Evolutionary conservation across 768 basidiomycete species (phyloP), one percentile per base, ranked within the genome.

Genomic region (Leucogyrophana mollusca): DNA sequence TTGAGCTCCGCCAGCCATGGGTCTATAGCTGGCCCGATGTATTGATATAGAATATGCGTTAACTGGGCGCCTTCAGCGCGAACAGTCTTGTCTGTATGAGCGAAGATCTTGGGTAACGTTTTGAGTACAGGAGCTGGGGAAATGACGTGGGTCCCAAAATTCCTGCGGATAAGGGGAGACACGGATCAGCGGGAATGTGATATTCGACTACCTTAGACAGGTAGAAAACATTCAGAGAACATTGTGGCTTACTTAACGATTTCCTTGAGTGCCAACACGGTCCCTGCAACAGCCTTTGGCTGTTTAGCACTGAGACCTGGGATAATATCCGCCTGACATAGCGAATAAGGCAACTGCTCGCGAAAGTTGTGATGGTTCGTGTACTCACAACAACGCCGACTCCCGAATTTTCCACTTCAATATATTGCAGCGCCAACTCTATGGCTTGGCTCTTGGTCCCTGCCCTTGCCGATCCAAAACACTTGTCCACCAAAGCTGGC

Each of bases 401-500:
- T 20, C 83, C 94, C 36, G 79, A 74, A 65, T 96, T 97, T 68
- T 94, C 94, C 23, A 93, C 87, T 64, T 97, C 96, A 27, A 92
- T 85, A 62, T 93, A 98, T 62, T 94, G 88, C 56, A 94, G 67
- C 43, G 82, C 77, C 11, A 96, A 77, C 57, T 97, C 96, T 33
- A 90, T 67, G 10, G 90, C 89, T 49, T 94, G 88, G 51, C 76
- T 80, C 72, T 85, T 96, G 14, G 95, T 97, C 17, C 91, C 93
- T 9, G 87, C 86, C 60, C 94, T 79, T 32, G 93, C 72, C 16
- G 94, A 93, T 20, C 95, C 94, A 45, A 96, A 79, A 59, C 91
- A 93, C 67, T 99, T 99, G 59, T 99, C 96, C 30, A 98, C 94
- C 49, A 99, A 68, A 3, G 87, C 86, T n/a, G 94, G 90, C 7